Conservation (phyloP, 2,329 filamentous ascomycete genomes). For the Pseudogymnoascus sp. region DNA sequence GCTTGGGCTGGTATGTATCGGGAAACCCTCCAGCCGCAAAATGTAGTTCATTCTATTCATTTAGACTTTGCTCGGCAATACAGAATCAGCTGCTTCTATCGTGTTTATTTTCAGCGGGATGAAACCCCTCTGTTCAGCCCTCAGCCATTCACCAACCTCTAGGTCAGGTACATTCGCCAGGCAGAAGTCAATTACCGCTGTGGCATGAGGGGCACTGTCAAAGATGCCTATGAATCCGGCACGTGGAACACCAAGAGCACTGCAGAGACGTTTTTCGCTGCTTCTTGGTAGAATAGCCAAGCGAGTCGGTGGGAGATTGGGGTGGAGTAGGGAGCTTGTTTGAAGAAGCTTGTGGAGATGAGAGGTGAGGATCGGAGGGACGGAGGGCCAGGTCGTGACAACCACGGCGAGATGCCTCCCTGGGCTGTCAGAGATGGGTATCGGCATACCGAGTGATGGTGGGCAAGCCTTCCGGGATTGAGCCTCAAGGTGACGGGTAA, state of each 20-base stretch:
- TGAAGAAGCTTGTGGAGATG: constrained; percentile 51
- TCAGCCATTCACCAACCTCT: constrained; percentile 45
- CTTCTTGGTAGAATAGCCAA: constrained; percentile 56
- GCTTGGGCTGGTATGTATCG: background rate
- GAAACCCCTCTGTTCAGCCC: constrained; percentile 35
- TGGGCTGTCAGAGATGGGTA: background rate
- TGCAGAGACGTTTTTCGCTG: constrained; percentile 49
- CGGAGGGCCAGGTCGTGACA: constrained; percentile 50
- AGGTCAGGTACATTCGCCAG: constrained; percentile 43
- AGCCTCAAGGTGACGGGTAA: constrained; percentile 46
- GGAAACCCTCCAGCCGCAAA: background rate
- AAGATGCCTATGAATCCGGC: constrained; percentile 56
- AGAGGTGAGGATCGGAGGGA: constrained; percentile 48
- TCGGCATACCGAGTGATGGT: constrained; percentile 2
- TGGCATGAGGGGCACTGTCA: constrained; percentile 46
- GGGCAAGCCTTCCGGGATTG: constrained; percentile 15
- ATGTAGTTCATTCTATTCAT: background rate
- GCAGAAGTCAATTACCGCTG: constrained; percentile 49
- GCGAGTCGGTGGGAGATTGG: constrained; percentile 36
- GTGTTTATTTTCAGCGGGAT: constrained; percentile 40
- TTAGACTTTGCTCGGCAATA: constrained; percentile 11
- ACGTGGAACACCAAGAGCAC: constrained; percentile 51
- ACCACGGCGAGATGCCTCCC: constrained; percentile 34
- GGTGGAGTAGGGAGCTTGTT: constrained; percentile 38
- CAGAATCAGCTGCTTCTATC: constrained; percentile 29